Evolutionary conservation across 2,329 filamentous ascomycete genomes (phyloP).

Genomic region (Fusarium nisikadoi): DNA sequence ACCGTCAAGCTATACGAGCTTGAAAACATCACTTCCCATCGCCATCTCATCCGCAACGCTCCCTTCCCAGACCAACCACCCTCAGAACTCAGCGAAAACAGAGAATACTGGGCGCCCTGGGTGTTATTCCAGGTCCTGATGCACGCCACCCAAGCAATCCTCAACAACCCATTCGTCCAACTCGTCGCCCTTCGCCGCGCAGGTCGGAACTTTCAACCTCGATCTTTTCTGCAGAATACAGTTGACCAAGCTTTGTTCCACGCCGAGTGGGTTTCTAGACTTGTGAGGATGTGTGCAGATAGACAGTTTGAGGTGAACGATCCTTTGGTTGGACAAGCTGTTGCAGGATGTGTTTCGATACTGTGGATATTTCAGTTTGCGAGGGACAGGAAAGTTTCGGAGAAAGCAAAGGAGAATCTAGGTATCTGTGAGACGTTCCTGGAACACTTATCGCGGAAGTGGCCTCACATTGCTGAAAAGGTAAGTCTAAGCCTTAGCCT

Average conservation of each 20-base stretch:
- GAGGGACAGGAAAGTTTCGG: slow-evolving; percentile 28
- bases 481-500: background rate
- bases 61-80: slow-evolving; percentile 34
- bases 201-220: slow-evolving; percentile 30
- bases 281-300: slow-evolving; percentile 39
- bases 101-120: slow-evolving; percentile 41
- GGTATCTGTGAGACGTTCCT: slow-evolving; percentile 19
- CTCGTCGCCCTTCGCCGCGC: slow-evolving; percentile 35
- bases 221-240: slow-evolving; percentile 38
- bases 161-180: slow-evolving; percentile 42
- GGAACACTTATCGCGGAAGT: slow-evolving; percentile 10
- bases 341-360: slow-evolving; percentile 35
- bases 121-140: slow-evolving; percentile 37
- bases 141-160: slow-evolving; percentile 31
- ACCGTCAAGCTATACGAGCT: slow-evolving; percentile 37
- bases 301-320: slow-evolving; percentile 33
- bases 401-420: slow-evolving; percentile 36
- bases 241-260: slow-evolving; percentile 42
- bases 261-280: slow-evolving; percentile 36
- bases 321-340: slow-evolving; percentile 35
- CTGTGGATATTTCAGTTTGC: slow-evolving; percentile 43
- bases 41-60: slow-evolving; percentile 36
- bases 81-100: slow-evolving; percentile 1
- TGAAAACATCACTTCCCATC: slow-evolving; percentile 24
- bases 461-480: slow-evolving; percentile 40